Evolutionary conservation across 202 grass and related monocot species (phyloP), one percentile per base, ranked within the genome.

Genomic region (Miscanthus sacchariflorus): DNA sequence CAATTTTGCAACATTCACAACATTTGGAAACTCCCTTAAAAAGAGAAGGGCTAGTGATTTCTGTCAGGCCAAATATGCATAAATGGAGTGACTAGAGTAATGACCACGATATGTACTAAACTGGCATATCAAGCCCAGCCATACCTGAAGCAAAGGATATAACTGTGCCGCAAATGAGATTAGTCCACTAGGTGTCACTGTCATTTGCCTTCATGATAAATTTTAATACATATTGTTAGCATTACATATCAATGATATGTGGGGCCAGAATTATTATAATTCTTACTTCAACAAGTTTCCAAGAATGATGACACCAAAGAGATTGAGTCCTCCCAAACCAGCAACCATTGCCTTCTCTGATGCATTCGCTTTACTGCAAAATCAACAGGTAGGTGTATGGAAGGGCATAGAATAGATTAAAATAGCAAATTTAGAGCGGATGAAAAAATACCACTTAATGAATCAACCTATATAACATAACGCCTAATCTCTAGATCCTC

Each of bases 61-160:
- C 38, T 84, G 48, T 88, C 35, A 27, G 77, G 24, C 9, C 64
- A 27, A 27, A 88, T 81, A 72, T 36, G 18, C 0, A 35, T 72
- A 77, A 63, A 17, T 38, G 19, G 61, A 64, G 81, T 81, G 65
- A 84, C 15, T 25, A 85, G 42, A 44, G 30, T 61, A 71, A 56
- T 56, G 19, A 9, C 84, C 88, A n/a, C 43, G 12, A 25, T 40
- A 78, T 35, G 48, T 45, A 86, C 54, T 72, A 82, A 78, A 77
- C 17, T 76, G n/a, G 40, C 45, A 88, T 49, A 72, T 76, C 33
- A 82, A 88, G 30, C 21, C 36, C 18, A 79, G 24, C 38, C 79
- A 83, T 91, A 98, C 96, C 96, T 94, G 92, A 69, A 98, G 91
- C 84, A 98, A 88, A 83, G 94, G 96, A 96, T 93, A 93, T 85